Evolutionary conservation across 345 rosid genomes (phyloP), one percentile per base, ranked within the genome.

Genomic region (Noccaea caerulescens): DNA sequence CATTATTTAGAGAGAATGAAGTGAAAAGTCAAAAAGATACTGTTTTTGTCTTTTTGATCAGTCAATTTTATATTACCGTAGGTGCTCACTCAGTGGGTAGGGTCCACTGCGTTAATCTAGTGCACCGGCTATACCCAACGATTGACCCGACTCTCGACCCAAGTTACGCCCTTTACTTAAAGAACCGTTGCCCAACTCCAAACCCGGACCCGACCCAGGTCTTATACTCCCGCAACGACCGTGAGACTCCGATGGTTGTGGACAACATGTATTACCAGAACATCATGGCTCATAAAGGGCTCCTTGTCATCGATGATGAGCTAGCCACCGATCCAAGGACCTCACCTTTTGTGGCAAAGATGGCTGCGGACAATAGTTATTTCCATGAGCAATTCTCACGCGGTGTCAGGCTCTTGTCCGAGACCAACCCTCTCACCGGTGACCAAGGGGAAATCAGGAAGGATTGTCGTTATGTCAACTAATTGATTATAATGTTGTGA

Each of bases 51-150:
- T n/a, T 25, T 7, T 14, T 72, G 32, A 72, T 44, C 46, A 5
- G 52, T 56, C 77, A 18, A 41, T 54, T 68, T 68, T 52, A 6
- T 60, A 13, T 32, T 10, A 25, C 16, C 13, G 14, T 73, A 86
- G 94, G 98, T 38, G 93, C 87, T 55, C 98, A 90, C 60, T 93
- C 90, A 0, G 97, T 90, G 1, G 98, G 96, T 3, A 82, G 92
- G 70, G 93, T 88, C 66, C 98, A 93, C 56, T 88, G 96, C 41
- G 72, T 80, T 8, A 93, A 93, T 64, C 64, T 93, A 10, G 95
- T 84, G 8, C 82, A 86, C 20, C 82, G 97, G 41, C 86, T 90
- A 20, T 93, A 90, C 76, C 93, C 97, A 1, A 79, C 82, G 0
- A 80, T 84, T 2, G 97, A 93, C 46, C 89, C 97, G 12, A 84